These are phyloP conservation scores for Lichtheimia corymbifera DNA, from an alignment of 371 early-diverging fungal species.

Conservation along the genomic window DNA sequence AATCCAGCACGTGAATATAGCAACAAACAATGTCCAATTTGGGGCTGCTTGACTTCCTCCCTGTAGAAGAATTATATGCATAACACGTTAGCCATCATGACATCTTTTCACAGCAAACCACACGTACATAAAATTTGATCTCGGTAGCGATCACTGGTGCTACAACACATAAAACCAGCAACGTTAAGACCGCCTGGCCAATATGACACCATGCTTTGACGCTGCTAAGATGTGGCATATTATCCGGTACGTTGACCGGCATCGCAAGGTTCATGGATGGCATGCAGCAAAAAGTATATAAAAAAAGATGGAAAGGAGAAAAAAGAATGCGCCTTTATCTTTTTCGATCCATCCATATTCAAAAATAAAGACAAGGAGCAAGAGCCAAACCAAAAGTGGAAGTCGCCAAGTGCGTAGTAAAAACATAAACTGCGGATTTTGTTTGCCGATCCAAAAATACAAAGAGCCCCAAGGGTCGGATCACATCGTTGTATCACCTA, in stretches of 20 bases:
- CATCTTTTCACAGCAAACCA: neutral
- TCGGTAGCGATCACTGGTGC: constrained; percentile 37
- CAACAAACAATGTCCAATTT: constrained; percentile 34
- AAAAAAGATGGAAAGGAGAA: neutral
- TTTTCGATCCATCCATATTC: too few relatives aligned
- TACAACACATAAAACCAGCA: constrained; percentile 29
- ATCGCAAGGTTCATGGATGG: constrained; percentile 16
- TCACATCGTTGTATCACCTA: too few relatives aligned
- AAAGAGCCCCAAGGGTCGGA: too few relatives aligned
- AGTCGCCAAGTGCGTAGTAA: too few relatives aligned
- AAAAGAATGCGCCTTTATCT: neutral
- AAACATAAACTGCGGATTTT: too few relatives aligned
- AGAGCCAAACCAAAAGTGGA: too few relatives aligned
- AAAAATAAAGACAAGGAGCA: too few relatives aligned
- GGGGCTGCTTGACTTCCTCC: constrained; percentile 41
- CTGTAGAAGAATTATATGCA: constrained; percentile 18
- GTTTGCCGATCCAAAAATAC: too few relatives aligned
- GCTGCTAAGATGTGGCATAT: constrained; percentile 30
- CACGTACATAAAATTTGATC: constrained; percentile 31
- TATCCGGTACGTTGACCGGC: constrained; percentile 26
- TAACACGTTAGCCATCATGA: neutral
- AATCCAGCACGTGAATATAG: constrained; percentile 24
- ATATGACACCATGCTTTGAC: constrained; percentile 31
- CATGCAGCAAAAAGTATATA: neutral
- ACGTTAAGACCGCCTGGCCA: constrained; percentile 23